Percentiles rank a stretch among this genome's conserved stretches.
Evolutionary conservation across 2,329 filamentous ascomycete species (phyloP).

Genomic region (Beauveria medogensis): DNA sequence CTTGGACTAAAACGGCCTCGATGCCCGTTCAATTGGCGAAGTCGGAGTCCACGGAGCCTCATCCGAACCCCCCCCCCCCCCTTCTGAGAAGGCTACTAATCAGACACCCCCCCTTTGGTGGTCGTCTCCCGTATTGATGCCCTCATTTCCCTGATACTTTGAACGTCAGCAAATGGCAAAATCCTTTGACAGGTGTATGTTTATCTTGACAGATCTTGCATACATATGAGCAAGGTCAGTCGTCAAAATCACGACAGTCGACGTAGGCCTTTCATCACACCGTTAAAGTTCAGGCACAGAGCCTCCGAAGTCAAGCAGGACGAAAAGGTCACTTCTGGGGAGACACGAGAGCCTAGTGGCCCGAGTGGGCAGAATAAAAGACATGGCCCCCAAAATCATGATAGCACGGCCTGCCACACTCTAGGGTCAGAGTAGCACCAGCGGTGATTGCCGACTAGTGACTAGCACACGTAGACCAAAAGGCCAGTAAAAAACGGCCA

Average conservation of each 20-base stretch:
- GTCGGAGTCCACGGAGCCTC: conserved; percentile 6
- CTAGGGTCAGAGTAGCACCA: not conserved
- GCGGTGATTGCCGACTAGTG: not conserved
- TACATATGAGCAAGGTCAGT: not conserved
- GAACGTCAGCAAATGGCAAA: not conserved
- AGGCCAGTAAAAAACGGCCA: not conserved
- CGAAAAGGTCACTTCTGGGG: not conserved
- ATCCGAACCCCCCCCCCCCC: not conserved
- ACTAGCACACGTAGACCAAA: not conserved
- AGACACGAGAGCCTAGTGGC: not conserved
- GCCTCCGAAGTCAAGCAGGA: not conserved
- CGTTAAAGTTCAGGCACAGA: no score
- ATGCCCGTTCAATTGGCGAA: conserved; percentile 2
- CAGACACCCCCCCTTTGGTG: not conserved
- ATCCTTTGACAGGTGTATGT: not conserved
- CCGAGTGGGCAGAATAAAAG: not conserved
- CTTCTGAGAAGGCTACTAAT: not conserved
- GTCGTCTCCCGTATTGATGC: not conserved
- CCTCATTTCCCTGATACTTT: not conserved
- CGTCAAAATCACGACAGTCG: not conserved
- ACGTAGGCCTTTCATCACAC: not conserved
- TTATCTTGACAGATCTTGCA: not conserved
- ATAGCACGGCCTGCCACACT: not conserved
- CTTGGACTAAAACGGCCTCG: conserved; percentile 5
- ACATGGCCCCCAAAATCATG: not conserved